phyloP scores from a whole-genome alignment of 2,329 filamentous ascomycete genomes.

The Diaporthe caulivora region DNA sequence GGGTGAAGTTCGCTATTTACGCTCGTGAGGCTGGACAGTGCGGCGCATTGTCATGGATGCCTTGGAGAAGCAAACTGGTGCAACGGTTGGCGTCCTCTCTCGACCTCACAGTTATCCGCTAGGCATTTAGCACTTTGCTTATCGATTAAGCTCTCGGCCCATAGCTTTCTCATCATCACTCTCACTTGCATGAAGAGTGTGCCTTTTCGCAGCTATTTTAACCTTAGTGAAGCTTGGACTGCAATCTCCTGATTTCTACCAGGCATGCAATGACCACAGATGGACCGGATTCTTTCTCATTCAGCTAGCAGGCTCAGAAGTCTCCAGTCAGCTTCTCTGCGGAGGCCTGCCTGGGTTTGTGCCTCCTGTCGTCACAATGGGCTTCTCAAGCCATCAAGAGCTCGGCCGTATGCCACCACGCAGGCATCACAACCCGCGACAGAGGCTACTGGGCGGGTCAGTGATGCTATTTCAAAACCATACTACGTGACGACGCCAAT shows the following conservation, averaged over 20 bases:
- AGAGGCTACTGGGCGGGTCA: not conserved
- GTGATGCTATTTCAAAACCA: constrained; percentile 69
- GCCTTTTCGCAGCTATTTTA: not conserved
- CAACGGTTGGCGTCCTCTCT: not conserved
- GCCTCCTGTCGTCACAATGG: constrained; percentile 36
- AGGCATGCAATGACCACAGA: constrained; percentile 22
- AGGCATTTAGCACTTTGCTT: constrained; percentile 24
- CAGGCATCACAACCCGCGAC: not conserved
- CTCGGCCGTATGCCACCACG: constrained; percentile 28
- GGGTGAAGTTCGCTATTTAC: constrained; percentile 3
- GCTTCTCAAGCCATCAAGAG: constrained; percentile 3
- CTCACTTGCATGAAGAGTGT: not conserved
- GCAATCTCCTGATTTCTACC: not conserved
- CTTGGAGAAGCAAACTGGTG: not conserved
- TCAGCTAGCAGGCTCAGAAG: constrained; percentile 35
- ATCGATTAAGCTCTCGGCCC: constrained; percentile 33
- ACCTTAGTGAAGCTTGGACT: not conserved
- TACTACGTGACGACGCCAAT: constrained; percentile 98
- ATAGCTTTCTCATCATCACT: not conserved
- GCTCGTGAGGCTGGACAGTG: constrained; percentile 32
- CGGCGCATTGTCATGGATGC: constrained; percentile 31
- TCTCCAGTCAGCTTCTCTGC: constrained; percentile 24
- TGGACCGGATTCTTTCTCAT: constrained; percentile 36
- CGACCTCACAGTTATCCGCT: constrained; percentile 32
- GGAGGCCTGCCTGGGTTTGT: constrained; percentile 32